Evolutionary conservation across 208 protist species (phyloP).

Genomic region (Balamuthia mandrillaris): DNA sequence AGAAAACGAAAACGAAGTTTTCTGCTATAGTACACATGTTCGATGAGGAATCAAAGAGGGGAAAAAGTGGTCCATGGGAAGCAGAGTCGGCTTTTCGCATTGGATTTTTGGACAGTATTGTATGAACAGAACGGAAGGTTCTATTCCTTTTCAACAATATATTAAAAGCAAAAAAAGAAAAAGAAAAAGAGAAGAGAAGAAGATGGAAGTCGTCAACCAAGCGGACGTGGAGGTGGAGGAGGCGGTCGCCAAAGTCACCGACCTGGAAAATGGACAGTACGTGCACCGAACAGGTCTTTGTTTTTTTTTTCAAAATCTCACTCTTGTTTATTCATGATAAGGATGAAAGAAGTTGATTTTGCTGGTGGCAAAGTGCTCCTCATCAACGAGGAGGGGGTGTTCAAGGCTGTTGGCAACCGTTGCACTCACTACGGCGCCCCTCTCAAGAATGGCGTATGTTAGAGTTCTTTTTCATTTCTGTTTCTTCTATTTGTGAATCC

Average conservation of each 20-base stretch:
- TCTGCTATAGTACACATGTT: too few relatives aligned
- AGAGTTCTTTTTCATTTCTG: background rate
- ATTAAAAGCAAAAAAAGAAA: too few relatives aligned
- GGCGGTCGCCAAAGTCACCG: background rate
- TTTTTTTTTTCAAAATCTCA: background rate
- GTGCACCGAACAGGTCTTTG: too few relatives aligned
- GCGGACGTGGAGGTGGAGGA: too few relatives aligned
- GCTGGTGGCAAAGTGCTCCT: slow-evolving; percentile 50
- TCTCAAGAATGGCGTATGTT: slow-evolving; percentile 49
- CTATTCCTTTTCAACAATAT: too few relatives aligned
- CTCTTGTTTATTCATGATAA: background rate
- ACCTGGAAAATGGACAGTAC: slow-evolving; percentile 21
- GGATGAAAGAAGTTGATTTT: slow-evolving; percentile 43
- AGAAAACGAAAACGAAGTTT: too few relatives aligned
- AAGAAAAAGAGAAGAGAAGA: too few relatives aligned
- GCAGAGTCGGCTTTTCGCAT: background rate
- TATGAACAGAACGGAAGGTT: too few relatives aligned
- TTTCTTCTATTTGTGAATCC: background rate
- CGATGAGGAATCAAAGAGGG: too few relatives aligned
- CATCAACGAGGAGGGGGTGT: slow-evolving; percentile 42
- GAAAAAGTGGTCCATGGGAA: too few relatives aligned
- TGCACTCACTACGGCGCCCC: slow-evolving; percentile 58
- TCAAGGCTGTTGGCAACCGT: slow-evolving; percentile 41
- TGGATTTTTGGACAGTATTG: too few relatives aligned
- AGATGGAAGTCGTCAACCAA: too few relatives aligned